Evolutionary conservation across 305 asterid species (phyloP).

Genomic region (Fraxinus xanthoxyloides): DNA sequence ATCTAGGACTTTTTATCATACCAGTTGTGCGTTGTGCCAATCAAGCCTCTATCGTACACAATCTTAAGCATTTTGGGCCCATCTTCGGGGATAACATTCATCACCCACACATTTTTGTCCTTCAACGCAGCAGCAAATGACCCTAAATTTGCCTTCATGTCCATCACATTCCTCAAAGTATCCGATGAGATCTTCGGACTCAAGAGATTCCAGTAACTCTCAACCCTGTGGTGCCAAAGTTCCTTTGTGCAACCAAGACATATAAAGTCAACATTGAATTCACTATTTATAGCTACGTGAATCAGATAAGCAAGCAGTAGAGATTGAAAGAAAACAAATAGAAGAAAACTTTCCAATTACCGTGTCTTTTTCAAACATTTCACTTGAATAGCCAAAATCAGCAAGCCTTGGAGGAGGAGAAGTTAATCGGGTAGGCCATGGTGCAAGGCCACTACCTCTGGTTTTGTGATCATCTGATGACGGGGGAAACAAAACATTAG

Average conservation of each 20-base stretch:
- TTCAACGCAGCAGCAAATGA: conserved; percentile 94
- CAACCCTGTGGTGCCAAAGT: conserved; percentile 82
- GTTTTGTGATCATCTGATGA: conserved; percentile 78
- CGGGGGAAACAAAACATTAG: conserved; percentile 9
- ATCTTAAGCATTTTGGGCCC: conserved; percentile 93
- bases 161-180: conserved; percentile 81
- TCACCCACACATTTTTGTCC: conserved; percentile 91
- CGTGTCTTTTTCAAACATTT: conserved; percentile 82
- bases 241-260: conserved; percentile 44
- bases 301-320: background rate
- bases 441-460: conserved; percentile 79
- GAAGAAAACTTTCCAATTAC: conserved; percentile 37
- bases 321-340: background rate
- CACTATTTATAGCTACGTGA: background rate
- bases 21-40: conserved; percentile 87
- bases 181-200: conserved; percentile 69
- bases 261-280: conserved; percentile 10
- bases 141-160: conserved; percentile 94
- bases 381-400: conserved; percentile 88
- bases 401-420: conserved; percentile 94
- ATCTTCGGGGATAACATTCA: conserved; percentile 90
- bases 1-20: conserved; percentile 23
- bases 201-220: conserved; percentile 69
- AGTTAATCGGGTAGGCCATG: conserved; percentile 92
- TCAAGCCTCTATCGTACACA: conserved; percentile 84